Evolutionary conservation across 78 protist genomes (phyloP), one percentile per base, ranked within the genome.

Genomic region (Goniomonas avonlea): DNA sequence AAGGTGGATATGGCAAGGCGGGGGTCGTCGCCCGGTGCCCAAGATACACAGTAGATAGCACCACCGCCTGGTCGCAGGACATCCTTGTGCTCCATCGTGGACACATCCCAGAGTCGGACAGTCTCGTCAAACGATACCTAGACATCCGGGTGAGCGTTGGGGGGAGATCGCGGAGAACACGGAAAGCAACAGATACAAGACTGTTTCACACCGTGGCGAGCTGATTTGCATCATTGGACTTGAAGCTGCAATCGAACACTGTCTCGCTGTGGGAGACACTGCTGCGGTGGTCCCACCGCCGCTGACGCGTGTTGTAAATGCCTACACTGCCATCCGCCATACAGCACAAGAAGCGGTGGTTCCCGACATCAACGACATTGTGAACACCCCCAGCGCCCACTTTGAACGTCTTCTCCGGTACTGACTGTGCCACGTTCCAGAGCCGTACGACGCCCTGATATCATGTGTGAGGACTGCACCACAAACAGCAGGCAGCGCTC

Each of bases 111-210:
- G 20, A 48, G 41, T 20, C 32, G 13, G 63, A 58, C 71, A n/a
- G 71, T n/a, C 3, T 71, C 81, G 55, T 77, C 81, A 58, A 31
- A 77, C n/a, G 73, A 39, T n/a, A n/a, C n/a, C n/a, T n/a, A n/a
- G n/a, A 13, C 50, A 9, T 13, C 50, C 50, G 50, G 9, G 25
- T 13, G 25, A 13, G 50, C 50, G 13, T 9, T 45, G 50, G 25
- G 25, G 50, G 13, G 25, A 45, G 9, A n/a, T n/a, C n/a, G n/a
- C n/a, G n/a, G n/a, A n/a, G n/a, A n/a, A n/a, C n/a, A 45, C 50
- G 13, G 50, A 45, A 9, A 45, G 50, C 9, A 9, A 45, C n/a
- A n/a, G n/a, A n/a, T n/a, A n/a, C n/a, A n/a, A n/a, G n/a, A n/a
- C n/a, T n/a, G n/a, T n/a, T n/a, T n/a, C n/a, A n/a, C 11, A 34